Evolutionary conservation across 2,329 filamentous ascomycete genomes (phyloP), one percentile per base, ranked within the genome.

Genomic region (Penicillium sp.): DNA sequence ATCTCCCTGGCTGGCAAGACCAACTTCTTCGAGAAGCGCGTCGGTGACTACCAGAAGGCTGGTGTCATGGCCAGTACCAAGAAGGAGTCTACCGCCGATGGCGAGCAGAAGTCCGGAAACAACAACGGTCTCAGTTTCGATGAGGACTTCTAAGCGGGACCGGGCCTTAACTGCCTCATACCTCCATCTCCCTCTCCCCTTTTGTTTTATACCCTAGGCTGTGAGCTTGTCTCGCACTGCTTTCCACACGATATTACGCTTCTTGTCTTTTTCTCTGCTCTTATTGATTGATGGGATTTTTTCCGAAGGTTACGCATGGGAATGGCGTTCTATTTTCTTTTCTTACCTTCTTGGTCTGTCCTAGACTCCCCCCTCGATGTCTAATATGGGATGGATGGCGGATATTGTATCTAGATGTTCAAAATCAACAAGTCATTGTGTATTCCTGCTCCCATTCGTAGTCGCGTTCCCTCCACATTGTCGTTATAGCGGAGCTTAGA

Each of bases 11-110:
- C 89, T 36, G 93, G 93, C 72, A 98, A 98, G 86, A 98, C 93
- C 68, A 98, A 98, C 83, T 98, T 98, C 81, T 98, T 98, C 69
- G 93, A 98, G 85, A 98, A 98, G 86, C 88, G 93, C 59, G 93
- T 98, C 42, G 93, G 85, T 68, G 93, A 98, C 64, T 98, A 98
- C 81, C 93, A 98, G 75, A 98, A 98, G 80, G 90, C 93, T 25
- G 93, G 93, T 76, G 91, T 98, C 69, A 94, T 98, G 88, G 84
- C 84, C 62, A 90, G 86, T 74, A 86, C 84, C 58, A 89, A 89
- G 76, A 84, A 86, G 71, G 69, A 73, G n/a, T 57, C 63, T 32
- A 70, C 72, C 39, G 64, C 72, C 8, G 71, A 81, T 45, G 65
- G 73, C 48, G 73, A 67, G 40, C 56, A 67, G 45, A 45, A 59